Evolutionary conservation across 1,284 basidiomycete genomes (phyloP).

Genomic region (Ustilago loliicola): DNA sequence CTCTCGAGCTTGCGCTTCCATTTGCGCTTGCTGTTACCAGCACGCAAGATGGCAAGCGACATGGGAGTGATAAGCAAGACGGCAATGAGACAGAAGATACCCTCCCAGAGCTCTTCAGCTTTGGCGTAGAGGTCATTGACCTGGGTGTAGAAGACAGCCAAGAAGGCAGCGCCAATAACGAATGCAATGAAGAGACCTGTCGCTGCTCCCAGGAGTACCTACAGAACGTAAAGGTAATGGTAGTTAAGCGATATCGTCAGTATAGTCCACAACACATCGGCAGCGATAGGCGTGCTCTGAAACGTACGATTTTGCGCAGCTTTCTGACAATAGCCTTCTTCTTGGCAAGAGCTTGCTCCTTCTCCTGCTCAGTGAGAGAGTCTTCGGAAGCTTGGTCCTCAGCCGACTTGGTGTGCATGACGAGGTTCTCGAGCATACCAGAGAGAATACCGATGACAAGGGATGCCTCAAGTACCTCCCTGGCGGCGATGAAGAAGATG

Average conservation of each 20-base stretch:
- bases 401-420: conserved; percentile 45
- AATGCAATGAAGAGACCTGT: conserved; percentile 61
- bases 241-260: neutral
- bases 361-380: conserved; percentile 23
- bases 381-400: conserved; percentile 19
- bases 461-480: conserved; percentile 67
- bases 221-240: neutral
- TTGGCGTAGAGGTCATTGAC: conserved; percentile 74
- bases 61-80: conserved; percentile 68
- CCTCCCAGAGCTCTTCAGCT: conserved; percentile 69
- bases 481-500: conserved; percentile 69
- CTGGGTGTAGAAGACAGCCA: conserved; percentile 71
- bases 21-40: conserved; percentile 61
- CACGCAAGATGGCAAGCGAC: conserved; percentile 66
- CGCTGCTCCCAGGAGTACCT: conserved; percentile 55
- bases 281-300: neutral
- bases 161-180: conserved; percentile 64
- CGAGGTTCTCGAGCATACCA: conserved; percentile 65
- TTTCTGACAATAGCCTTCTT: conserved; percentile 48
- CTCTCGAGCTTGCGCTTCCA: conserved; percentile 64
- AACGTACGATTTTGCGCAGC: conserved; percentile 59
- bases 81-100: conserved; percentile 67
- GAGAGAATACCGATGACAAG: conserved; percentile 67
- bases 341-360: conserved; percentile 19
- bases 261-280: neutral